A percentile compares a stretch with the other conserved stretches of the same genome.
phyloP scores from a whole-genome alignment of 129 eudicot genomes.

The Deinandra increscens region DNA sequence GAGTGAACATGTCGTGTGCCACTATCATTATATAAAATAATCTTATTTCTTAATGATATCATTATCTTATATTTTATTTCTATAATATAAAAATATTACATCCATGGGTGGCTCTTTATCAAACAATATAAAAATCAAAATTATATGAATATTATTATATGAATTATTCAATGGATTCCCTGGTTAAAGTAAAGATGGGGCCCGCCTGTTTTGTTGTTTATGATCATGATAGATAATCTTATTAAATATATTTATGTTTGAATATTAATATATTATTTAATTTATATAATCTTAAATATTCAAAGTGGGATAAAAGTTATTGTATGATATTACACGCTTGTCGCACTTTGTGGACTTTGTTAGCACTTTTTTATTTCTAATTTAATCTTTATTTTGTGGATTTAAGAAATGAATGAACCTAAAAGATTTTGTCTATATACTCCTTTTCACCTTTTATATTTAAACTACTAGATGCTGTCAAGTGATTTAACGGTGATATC shows the following conservation, averaged over 20 bases:
- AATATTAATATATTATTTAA: not conserved
- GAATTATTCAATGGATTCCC: slow-evolving; percentile 34
- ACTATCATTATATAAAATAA: slow-evolving; percentile 38
- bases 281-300: not conserved
- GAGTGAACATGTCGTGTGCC: slow-evolving; percentile 81
- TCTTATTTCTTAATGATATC: slow-evolving; percentile 26
- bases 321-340: slow-evolving; percentile 64
- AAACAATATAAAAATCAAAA: slow-evolving; percentile 30
- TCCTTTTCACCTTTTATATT: slow-evolving; percentile 16
- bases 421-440: slow-evolving; percentile 27
- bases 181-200: slow-evolving; percentile 38
- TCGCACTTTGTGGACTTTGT: slow-evolving; percentile 60
- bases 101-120: slow-evolving; percentile 37
- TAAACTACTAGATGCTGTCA: not conserved
- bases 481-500: no score
- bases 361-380: slow-evolving; percentile 24
- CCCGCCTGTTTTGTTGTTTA: slow-evolving; percentile 37
- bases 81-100: not conserved
- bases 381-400: slow-evolving; percentile 1
- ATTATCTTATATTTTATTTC: slow-evolving; percentile 5
- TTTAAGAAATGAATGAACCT: slow-evolving; percentile 16
- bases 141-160: slow-evolving; percentile 16
- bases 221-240: slow-evolving; percentile 34
- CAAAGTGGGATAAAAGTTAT: slow-evolving; percentile 43
- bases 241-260: slow-evolving; percentile 24